phyloP scores from a whole-genome alignment of 1,139 yeast genomes.

The Diutina siamensis region DNA sequence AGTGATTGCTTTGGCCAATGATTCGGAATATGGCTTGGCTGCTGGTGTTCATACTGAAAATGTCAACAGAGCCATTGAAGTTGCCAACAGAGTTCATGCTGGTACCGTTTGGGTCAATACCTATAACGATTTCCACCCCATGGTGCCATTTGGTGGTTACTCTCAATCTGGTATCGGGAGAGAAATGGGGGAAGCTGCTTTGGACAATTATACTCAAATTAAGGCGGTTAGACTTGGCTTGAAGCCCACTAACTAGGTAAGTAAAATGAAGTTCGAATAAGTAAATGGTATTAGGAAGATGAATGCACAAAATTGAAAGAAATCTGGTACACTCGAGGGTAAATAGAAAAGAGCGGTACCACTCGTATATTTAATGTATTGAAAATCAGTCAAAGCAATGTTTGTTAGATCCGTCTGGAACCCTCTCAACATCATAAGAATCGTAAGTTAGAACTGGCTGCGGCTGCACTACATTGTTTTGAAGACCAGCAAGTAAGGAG shows the following conservation, averaged over 20 bases:
- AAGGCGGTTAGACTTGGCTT: slow-evolving; percentile 61
- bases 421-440: too few species aligned
- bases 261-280: not conserved
- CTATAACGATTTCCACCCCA: slow-evolving; percentile 72
- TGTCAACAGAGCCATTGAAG: slow-evolving; percentile 28
- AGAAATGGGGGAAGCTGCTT: slow-evolving; percentile 81
- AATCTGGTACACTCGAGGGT: too few species aligned
- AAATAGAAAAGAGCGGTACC: too few species aligned
- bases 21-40: slow-evolving; percentile 71
- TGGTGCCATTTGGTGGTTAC: slow-evolving; percentile 82
- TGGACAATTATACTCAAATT: slow-evolving; percentile 71
- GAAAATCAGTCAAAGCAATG: too few species aligned
- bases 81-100: slow-evolving; percentile 57
- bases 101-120: slow-evolving; percentile 84
- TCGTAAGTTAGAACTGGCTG: too few species aligned
- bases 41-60: slow-evolving; percentile 68
- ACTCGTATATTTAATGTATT: too few species aligned
- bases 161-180: slow-evolving; percentile 85
- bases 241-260: not conserved
- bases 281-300: not conserved
- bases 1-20: slow-evolving; percentile 58
- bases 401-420: too few species aligned
- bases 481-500: too few species aligned
- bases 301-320: not conserved
- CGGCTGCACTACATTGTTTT: too few species aligned